A percentile compares a stretch with the other conserved stretches of the same genome.
phyloP scores from a whole-genome alignment of 495 filamentous ascomycete genomes.

The Lasiosphaeria ovina region DNA sequence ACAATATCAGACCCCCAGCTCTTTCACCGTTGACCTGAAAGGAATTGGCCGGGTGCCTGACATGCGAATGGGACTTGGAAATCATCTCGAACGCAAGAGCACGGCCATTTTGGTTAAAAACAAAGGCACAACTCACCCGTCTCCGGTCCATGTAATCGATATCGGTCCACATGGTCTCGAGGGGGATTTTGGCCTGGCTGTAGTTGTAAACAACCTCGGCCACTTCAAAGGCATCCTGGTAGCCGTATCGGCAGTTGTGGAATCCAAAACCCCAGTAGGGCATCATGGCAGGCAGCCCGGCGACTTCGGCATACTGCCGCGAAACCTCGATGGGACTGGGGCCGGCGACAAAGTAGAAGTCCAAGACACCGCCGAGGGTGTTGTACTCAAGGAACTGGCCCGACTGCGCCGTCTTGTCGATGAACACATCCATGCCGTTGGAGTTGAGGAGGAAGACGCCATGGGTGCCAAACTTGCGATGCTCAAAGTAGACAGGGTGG shows the following conservation, averaged over 20 bases:
- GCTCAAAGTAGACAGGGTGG: constrained; percentile 84
- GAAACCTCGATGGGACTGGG: constrained; percentile 69
- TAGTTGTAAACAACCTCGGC: constrained; percentile 83
- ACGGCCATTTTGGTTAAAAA: neutral
- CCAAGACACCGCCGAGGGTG: constrained; percentile 73
- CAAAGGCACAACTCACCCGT: constrained; percentile 28
- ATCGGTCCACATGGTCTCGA: constrained; percentile 90
- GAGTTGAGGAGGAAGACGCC: constrained; percentile 81
- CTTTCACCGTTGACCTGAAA: neutral
- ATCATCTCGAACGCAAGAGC: too few relatives aligned
- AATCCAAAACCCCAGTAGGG: constrained; percentile 85
- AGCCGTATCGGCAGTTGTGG: constrained; percentile 83
- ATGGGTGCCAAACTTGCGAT: constrained; percentile 67
- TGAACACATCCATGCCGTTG: constrained; percentile 85
- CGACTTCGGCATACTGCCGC: constrained; percentile 69
- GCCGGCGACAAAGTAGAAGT: constrained; percentile 82
- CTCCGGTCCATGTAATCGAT: constrained; percentile 76
- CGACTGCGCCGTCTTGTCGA: constrained; percentile 59
- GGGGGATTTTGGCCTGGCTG: constrained; percentile 67
- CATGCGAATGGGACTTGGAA: too few relatives aligned
- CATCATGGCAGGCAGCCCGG: constrained; percentile 71
- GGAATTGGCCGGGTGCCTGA: neutral
- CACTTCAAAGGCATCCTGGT: constrained; percentile 71
- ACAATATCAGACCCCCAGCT: neutral
- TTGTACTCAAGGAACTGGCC: constrained; percentile 85